Evolutionary conservation across 495 filamentous ascomycete genomes (phyloP), one percentile per base, ranked within the genome.

Genomic region (Aspergillus indologenus): DNA sequence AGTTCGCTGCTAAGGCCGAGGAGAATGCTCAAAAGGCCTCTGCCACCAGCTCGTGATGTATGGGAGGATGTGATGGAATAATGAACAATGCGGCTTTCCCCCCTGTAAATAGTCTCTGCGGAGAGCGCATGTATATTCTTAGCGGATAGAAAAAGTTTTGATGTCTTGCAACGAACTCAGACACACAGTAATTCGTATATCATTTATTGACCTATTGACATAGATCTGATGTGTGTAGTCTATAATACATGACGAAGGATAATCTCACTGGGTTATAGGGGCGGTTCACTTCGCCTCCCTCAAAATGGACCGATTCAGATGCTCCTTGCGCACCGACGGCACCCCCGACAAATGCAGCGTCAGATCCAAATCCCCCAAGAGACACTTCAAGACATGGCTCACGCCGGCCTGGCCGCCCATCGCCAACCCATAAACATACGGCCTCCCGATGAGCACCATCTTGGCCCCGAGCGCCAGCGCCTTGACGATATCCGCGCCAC

Each of bases 401-500:
- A 73, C 73, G 2, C 75, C 76, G 43, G 65, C 65, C 58, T 71
- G 63, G 4, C 76, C 75, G 34, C 68, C 65, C 58, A 76, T 77
- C 52, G 54, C 76, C 68, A 68, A 85, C 72, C 65, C 83, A 85
- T 90, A 96, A 87, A 95, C 67, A 87, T 73, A 79, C 88, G 92
- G 43, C n/a, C 91, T 73, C 3, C 91, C 91, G 53, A 92, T 87
- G 17, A 91, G 88, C 3, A 92, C 90, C 42, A 85, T 87, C 63
- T 80, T 88, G 0, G 93, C 93, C 17, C 93, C 93, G 3, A 98
- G 75, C 59, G 92, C 96, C 22, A 97, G 73, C 53, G 93, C 92
- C 72, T 96, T 96, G 74, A 96, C 85, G 62, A 97, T 92, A 74
- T 97, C 93, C 1, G 92, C 91, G 17, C 88, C 92, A 46, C 91